These are phyloP conservation scores for Neonectria sp. DNA, from an alignment of 2,329 filamentous ascomycete species.

Conservation along the genomic window DNA sequence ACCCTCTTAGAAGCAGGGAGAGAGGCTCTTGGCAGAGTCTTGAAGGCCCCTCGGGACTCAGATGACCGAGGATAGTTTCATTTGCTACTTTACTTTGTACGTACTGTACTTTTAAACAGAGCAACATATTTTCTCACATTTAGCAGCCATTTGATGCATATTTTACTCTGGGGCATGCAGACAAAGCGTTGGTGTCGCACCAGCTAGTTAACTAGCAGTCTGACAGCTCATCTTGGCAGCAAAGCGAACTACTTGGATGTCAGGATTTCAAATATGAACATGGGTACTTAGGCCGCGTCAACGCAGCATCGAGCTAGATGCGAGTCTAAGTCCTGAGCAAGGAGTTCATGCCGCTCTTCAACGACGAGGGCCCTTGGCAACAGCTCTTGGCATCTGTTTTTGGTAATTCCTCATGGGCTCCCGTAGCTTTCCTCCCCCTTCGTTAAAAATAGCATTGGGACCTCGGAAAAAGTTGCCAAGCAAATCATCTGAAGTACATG, in stretches of 20 bases:
- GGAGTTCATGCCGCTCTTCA: not conserved
- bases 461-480: slow-evolving; percentile 1
- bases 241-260: not conserved
- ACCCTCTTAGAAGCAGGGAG: not conserved
- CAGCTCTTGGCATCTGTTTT: not conserved
- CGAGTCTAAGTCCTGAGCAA: not conserved
- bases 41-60: not conserved
- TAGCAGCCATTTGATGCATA: not conserved
- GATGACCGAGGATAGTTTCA: not conserved
- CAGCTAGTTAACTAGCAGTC: not conserved
- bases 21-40: not conserved
- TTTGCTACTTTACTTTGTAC: not conserved
- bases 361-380: not conserved
- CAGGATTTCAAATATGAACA: not conserved
- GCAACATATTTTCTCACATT: not conserved
- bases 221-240: not conserved
- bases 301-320: not conserved
- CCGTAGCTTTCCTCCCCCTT: not conserved
- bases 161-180: not conserved
- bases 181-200: not conserved
- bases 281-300: not conserved
- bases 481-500: slow-evolving; percentile 22
- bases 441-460: slow-evolving; percentile 1
- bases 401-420: not conserved
- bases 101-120: not conserved